Evolutionary conservation across 2,329 filamentous ascomycete species (phyloP).

Genomic region (Calonectria montana): DNA sequence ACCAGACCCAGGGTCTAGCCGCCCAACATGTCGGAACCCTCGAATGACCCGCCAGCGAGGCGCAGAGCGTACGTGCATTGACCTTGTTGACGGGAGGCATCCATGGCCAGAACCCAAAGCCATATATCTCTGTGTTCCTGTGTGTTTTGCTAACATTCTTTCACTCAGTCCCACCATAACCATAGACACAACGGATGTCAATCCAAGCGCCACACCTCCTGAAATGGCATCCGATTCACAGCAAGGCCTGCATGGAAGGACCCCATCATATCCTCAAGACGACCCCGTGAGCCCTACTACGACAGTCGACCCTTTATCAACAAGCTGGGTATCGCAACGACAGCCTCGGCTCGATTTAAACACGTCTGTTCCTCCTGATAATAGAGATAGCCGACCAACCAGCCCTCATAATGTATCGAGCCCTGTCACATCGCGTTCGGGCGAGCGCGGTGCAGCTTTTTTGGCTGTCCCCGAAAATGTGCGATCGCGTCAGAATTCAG

Average conservation of each 20-base stretch:
- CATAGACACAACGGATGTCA: conserved; percentile 62
- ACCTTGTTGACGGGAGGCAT: conserved; percentile 17
- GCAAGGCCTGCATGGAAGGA: conserved; percentile 33
- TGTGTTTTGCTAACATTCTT: conserved; percentile 28
- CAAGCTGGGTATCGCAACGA: conserved; percentile 36
- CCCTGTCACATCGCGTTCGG: conserved; percentile 59
- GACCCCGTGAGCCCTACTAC: conserved; percentile 55
- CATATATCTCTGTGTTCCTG: conserved; percentile 21
- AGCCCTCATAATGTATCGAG: conserved; percentile 80
- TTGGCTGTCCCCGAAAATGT: conserved; percentile 72
- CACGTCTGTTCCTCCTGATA: conserved; percentile 72
- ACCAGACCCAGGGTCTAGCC: conserved; percentile 19
- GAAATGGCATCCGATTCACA: conserved; percentile 44
- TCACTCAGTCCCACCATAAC: conserved; percentile 63
- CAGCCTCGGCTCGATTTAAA: conserved; percentile 56
- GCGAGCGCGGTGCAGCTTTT: conserved; percentile 64
- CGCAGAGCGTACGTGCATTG: conserved; percentile 39
- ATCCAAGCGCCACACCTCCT: conserved; percentile 40
- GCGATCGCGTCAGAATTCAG: conserved; percentile 74
- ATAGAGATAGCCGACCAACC: conserved; percentile 73
- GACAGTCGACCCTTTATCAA: conserved; percentile 47
- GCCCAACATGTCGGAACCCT: conserved; percentile 35
- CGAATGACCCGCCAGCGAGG: conserved; percentile 36
- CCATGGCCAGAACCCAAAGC: background rate
- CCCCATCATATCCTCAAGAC: conserved; percentile 52